These are phyloP conservation scores for Termitomyces sp. DNA, from an alignment of 768 basidiomycete genomes.

Conservation along the genomic window DNA sequence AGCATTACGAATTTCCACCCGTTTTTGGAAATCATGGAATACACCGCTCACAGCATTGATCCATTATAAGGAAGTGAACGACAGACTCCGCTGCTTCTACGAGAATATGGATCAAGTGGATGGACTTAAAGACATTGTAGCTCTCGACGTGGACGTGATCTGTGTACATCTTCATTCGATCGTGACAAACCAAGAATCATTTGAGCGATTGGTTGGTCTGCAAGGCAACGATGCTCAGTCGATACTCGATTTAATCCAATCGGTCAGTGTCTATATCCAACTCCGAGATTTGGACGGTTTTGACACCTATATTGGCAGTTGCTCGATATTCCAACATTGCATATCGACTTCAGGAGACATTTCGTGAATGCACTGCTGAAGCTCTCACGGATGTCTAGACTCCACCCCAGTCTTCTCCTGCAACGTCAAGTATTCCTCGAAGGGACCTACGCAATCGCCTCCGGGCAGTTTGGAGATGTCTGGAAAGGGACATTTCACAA, in stretches of 20 bases:
- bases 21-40: constrained; percentile 4
- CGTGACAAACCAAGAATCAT: background rate
- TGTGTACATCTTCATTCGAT: constrained; percentile 5
- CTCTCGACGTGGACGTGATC: constrained; percentile 10
- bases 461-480: constrained; percentile 28
- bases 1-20: background rate
- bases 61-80: background rate
- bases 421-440: constrained; percentile 7
- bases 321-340: constrained; percentile 8
- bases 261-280: background rate
- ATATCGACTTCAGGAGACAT: constrained; percentile 4
- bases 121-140: background rate
- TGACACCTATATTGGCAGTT: background rate
- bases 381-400: constrained; percentile 24
- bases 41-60: background rate
- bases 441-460: constrained; percentile 14
- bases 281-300: too few relatives aligned
- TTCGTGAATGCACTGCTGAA: constrained; percentile 15
- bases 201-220: background rate
- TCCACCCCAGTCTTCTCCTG: constrained; percentile 22
- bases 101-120: constrained; percentile 1
- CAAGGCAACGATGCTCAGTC: constrained; percentile 6
- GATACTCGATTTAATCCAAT: constrained; percentile 12
- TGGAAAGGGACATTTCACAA: constrained; percentile 23
- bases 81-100: constrained; percentile 5